These are phyloP conservation scores for Erythrophleum ivorense DNA, from an alignment of 331 rosid genomes.

Conservation along the genomic window DNA sequence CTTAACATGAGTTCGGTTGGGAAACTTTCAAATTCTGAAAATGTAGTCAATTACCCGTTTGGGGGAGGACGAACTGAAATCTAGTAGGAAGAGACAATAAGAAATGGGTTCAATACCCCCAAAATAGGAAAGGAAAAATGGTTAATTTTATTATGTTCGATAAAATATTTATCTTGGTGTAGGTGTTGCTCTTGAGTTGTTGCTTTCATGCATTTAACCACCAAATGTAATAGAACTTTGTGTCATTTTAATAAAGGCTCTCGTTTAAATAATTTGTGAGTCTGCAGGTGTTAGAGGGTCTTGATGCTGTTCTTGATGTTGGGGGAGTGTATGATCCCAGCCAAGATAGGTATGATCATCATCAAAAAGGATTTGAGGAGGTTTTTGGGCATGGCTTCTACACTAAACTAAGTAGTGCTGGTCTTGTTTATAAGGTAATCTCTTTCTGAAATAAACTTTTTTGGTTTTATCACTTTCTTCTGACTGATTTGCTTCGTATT, in stretches of 20 bases:
- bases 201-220: not conserved
- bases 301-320: constrained; percentile 75
- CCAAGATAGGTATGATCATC: constrained; percentile 68
- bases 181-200: not conserved
- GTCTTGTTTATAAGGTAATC: constrained; percentile 70
- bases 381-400: constrained; percentile 67
- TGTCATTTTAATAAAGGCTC: not conserved
- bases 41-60: too few species aligned
- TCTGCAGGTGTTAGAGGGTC: constrained; percentile 60
- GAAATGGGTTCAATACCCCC: not conserved
- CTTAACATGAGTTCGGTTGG: not conserved
- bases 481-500: not conserved
- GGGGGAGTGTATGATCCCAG: constrained; percentile 69
- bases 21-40: not conserved
- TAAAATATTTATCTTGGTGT: not conserved
- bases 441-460: not conserved
- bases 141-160: not conserved
- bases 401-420: constrained; percentile 73
- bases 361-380: constrained; percentile 75
- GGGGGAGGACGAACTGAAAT: not conserved
- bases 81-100: not conserved
- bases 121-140: not conserved
- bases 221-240: too few species aligned
- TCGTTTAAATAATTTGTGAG: constrained; percentile 2
- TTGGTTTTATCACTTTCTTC: not conserved